These are phyloP conservation scores for Detonula confervacea DNA, from an alignment of 352 stramenopile species.

Conservation along the genomic window DNA sequence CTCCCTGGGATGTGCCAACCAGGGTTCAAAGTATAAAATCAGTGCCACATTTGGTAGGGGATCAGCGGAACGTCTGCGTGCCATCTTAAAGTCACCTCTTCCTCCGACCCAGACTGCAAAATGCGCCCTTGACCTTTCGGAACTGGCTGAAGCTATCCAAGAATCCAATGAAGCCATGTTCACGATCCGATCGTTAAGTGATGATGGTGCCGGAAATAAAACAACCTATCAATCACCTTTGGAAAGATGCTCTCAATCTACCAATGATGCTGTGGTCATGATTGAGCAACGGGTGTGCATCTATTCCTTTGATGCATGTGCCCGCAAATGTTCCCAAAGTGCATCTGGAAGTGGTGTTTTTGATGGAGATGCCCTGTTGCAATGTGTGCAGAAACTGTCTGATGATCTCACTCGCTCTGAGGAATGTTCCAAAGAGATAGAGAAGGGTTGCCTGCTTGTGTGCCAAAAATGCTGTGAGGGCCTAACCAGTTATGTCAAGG, in stretches of 20 bases:
- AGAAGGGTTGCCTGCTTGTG: constrained; percentile 83
- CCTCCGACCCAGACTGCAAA: constrained; percentile 76
- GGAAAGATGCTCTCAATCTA: constrained; percentile 63
- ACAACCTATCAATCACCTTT: constrained; percentile 56
- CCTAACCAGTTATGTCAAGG: constrained; percentile 79
- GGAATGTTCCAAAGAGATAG: constrained; percentile 77
- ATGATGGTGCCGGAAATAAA: constrained; percentile 34
- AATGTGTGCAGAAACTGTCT: constrained; percentile 74
- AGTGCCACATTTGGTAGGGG: constrained; percentile 77
- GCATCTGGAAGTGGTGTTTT: constrained; percentile 82
- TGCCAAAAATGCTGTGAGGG: constrained; percentile 81
- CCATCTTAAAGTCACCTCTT: constrained; percentile 70
- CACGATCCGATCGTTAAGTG: constrained; percentile 43
- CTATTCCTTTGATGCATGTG: constrained; percentile 83
- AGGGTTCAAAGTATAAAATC: constrained; percentile 70
- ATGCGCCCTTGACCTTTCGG: constrained; percentile 78
- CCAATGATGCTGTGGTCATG: constrained; percentile 75
- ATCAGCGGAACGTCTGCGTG: constrained; percentile 67
- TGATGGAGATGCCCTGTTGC: constrained; percentile 75
- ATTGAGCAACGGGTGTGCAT: constrained; percentile 83
- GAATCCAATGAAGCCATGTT: constrained; percentile 57
- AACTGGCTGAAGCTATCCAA: constrained; percentile 68
- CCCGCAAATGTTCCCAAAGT: constrained; percentile 65
- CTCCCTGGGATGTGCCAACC: constrained; percentile 70
- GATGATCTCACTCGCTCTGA: constrained; percentile 78